Evolutionary conservation across 106 monocot genomes (phyloP), one percentile per base, ranked within the genome.

Genomic region (Posidonia australis): DNA sequence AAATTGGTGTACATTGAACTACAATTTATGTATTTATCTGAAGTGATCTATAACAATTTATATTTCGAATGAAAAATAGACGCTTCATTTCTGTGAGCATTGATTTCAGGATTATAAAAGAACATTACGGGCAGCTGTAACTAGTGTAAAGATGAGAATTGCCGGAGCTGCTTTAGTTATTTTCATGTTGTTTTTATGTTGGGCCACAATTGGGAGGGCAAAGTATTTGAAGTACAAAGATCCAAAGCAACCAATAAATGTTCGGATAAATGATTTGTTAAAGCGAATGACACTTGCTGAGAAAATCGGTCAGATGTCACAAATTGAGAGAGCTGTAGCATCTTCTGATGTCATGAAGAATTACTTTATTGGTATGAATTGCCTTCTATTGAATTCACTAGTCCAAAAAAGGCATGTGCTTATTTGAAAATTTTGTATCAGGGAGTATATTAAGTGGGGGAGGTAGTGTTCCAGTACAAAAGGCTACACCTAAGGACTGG

Each of bases 401-500:
- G 18, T 10, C 21, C 16, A 26, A 0, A 60, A 36, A 3, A 22
- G 24, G 12, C 3, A 13, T 58, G 58, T 28, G 58, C 16, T 58
- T 28, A 30, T 14, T 30, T 29, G 14, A 58, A 58, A 18, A 30
- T 31, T 58, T 58, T 58, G 58, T 58, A 65, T 56, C 77, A 89
- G 89, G 90, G 56, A 90, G 90, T 60, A 65, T 86, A n/a, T 53
- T 90, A 66, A 83, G 90, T 55, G 90, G 83, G 0, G 90, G 86
- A 25, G 86, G 90, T 17, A 77, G 78, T 63, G 74, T 64, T 26
- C 90, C 90, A 42, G 19, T 44, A 45, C 79, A 68, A 31, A 48
- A 78, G 16, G 90, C 86, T 41, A 61, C 71, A 17, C 74, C 74
- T 0, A 46, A 69, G 51, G 73, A 52, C 46, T 90, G 90, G 90